Percentiles rank a stretch among this genome's conserved stretches.
These are phyloP conservation scores for Leptographium wingfieldii DNA, from an alignment of 2,329 filamentous ascomycete species.

Conservation along the genomic window DNA sequence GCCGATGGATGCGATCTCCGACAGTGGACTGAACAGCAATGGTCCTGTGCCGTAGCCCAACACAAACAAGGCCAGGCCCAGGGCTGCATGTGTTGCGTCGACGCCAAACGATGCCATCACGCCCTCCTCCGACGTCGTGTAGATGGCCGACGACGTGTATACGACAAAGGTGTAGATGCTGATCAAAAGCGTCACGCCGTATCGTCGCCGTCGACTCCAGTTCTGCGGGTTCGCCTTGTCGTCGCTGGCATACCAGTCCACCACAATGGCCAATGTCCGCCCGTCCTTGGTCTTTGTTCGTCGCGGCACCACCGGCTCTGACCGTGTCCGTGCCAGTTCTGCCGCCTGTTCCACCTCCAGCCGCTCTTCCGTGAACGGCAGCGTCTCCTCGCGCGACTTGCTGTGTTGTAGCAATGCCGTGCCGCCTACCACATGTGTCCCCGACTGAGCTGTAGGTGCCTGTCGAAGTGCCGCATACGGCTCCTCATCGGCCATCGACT, in stretches of 20 bases:
- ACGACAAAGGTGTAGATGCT: conserved; percentile 39
- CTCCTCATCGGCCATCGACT: conserved; percentile 6
- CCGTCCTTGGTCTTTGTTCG: neutral
- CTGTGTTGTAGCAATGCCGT: conserved; percentile 10
- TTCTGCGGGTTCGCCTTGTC: conserved; percentile 40
- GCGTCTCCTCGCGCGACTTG: conserved; percentile 15
- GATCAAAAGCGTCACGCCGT: conserved; percentile 24
- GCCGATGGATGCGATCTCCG: conserved; percentile 27
- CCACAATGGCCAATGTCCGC: conserved; percentile 16
- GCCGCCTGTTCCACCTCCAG: conserved; percentile 15
- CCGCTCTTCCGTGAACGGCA: conserved; percentile 15
- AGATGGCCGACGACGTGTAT: conserved; percentile 25
- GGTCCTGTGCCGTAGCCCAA: conserved; percentile 47
- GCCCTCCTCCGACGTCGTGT: conserved; percentile 22
- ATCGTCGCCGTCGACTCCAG: conserved; percentile 27
- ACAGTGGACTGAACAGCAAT: conserved; percentile 39
- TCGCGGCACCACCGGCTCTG: conserved; percentile 17
- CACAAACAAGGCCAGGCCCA: conserved; percentile 42
- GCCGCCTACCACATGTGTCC: neutral
- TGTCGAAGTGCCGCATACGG: conserved; percentile 8
- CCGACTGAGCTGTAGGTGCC: conserved; percentile 1
- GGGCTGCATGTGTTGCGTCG: conserved; percentile 29
- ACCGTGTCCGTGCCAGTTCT: conserved; percentile 17
- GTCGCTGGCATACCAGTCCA: conserved; percentile 31
- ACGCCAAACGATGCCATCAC: conserved; percentile 39